Conservation (phyloP, 805 yeast species). For the Monosporozyma siamensis region DNA sequence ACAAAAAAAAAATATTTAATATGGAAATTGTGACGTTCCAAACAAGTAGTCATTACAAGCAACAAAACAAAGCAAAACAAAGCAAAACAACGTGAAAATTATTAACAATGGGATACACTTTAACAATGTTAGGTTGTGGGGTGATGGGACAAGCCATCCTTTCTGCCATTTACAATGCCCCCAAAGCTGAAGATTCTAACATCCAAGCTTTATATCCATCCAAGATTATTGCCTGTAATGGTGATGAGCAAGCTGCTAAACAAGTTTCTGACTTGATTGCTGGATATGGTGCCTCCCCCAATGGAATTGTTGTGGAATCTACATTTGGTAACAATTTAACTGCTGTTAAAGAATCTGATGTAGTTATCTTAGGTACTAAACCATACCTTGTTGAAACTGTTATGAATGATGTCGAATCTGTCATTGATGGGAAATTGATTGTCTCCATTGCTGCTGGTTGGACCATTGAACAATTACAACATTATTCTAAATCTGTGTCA, state of each 20-base stretch:
- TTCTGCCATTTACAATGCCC: conserved; percentile 43
- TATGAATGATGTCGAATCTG: conserved; percentile 39
- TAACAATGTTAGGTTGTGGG: conserved; percentile 86
- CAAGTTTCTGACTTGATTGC: conserved; percentile 42
- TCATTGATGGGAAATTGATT: conserved; percentile 46
- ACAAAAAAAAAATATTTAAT: too few species aligned
- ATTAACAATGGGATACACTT: conserved; percentile 44
- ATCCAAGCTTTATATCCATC: conserved; percentile 44
- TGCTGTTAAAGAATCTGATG: conserved; percentile 56
- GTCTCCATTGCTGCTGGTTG: conserved; percentile 89
- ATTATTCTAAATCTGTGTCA: conserved; percentile 50
- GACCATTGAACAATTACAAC: conserved; percentile 59
- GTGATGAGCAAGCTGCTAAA: conserved; percentile 34
- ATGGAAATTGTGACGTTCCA: too few species aligned
- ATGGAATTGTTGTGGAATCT: conserved; percentile 43
- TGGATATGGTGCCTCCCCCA: conserved; percentile 34
- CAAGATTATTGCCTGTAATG: conserved; percentile 69
- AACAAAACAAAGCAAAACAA: conserved; percentile 1
- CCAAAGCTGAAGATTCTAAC: conserved; percentile 19
- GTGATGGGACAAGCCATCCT: conserved; percentile 92
- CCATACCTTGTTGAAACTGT: conserved; percentile 70
- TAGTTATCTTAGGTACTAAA: conserved; percentile 77
- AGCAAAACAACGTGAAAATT: too few species aligned
- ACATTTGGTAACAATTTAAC: conserved; percentile 43
- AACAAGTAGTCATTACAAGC: too few species aligned